Evolutionary conservation across 257 asterid genomes (phyloP), one percentile per base, ranked within the genome.

Genomic region (Petunia axillaris): DNA sequence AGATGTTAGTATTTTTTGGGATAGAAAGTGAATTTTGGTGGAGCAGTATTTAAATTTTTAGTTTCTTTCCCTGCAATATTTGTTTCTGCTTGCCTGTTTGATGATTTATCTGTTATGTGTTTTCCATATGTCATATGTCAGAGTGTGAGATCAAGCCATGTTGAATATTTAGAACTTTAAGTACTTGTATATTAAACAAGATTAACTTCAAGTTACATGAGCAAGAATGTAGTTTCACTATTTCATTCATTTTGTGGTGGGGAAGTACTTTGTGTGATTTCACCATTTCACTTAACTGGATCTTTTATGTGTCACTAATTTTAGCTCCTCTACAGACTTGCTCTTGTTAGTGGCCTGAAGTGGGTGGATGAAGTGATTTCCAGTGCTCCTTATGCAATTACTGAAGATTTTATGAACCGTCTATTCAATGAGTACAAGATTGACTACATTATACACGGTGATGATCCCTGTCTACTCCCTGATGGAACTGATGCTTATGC

Each of bases 291-390:
- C 62, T 71, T 43, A 43, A 40, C 15, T 16, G 14, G 63, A 64
- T 38, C 44, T 60, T 38, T 57, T 78, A 57, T 50, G 8, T 70
- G 68, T 64, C 58, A 6, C 88, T 88, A 83, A 89, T 71, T 48
- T 80, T 54, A 64, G 64, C 65, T 77, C 68, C 43, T 78, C 87
- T 83, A 53, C 93, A 95, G 97, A 92, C 83, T 95, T 76, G 89
- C 96, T 82, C 96, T 95, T 46, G 97, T 95, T 85, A 91, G 95
- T 82, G 98, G 99, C 75, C 86, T 95, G 89, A 93, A 93, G 85
- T 95, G 98, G 99, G 97, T 92, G 84, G 99, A 93, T 85, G 99
- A 93, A 88, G 99, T 95, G 55, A 93, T 95, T 80, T 93, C 97
- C 35, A 86, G 88, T 82, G 97, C 97, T 57, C 99, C 99, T 70